Evolutionary conservation across 106 monocot genomes (phyloP), one percentile per base, ranked within the genome.

Genomic region (Dendrobium chrysotoxum): DNA sequence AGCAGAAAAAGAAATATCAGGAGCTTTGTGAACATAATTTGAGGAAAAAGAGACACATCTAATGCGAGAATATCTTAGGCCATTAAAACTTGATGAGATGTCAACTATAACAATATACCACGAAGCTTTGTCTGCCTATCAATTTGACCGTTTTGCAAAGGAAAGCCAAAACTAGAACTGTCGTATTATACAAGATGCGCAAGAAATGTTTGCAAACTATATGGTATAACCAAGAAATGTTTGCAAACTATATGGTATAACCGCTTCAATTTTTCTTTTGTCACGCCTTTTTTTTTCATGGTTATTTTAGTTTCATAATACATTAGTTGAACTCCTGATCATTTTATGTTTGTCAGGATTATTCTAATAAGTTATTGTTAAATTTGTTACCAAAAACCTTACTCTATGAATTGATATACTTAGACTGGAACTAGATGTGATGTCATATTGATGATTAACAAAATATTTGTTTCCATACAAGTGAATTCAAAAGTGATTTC

Each of bases 201-300:
- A 61, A 61, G n/a, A 20, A 23, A 61, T 61, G n/a, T n/a, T n/a
- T n/a, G n/a, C n/a, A n/a, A n/a, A n/a, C n/a, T n/a, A n/a, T n/a
- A n/a, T n/a, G n/a, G n/a, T n/a, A n/a, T n/a, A n/a, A n/a, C n/a
- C n/a, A n/a, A n/a, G n/a, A n/a, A n/a, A n/a, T n/a, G n/a, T 61
- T 61, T 61, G n/a, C 61, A 61, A 61, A n/a, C 23, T 61, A 61
- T 61, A 61, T n/a, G 61, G 61, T 61, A 21, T n/a, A 61, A 61
- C 4, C 8, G n/a, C 57, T 21, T 1, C 18, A 20, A 13, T 10
- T 23, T 65, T 65, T 7, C 11, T 70, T 70, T 30, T 28, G 13
- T 38, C 4, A 12, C 11, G 11, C 15, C 50, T 31, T 70, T 70
- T 70, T 1, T 68, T 35, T 13, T 70, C 15, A 12, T 70, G 16